Percentiles rank a stretch among this genome's conserved stretches.
These are phyloP conservation scores for Babesia caballi DNA, from an alignment of 169 alveolate genomes.

Conservation along the genomic window DNA sequence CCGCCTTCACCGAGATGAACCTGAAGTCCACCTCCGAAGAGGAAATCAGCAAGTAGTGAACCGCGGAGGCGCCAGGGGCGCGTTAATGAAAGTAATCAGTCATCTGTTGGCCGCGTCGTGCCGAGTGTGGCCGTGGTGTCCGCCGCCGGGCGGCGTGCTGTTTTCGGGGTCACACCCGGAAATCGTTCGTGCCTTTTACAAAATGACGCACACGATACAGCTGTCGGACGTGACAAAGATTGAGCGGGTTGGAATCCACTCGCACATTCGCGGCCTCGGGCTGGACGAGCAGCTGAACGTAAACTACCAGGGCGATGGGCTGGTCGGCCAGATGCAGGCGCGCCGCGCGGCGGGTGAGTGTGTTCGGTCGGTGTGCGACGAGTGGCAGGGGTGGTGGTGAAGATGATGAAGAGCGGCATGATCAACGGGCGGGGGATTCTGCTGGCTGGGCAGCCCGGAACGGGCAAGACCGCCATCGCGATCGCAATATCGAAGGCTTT, in stretches of 20 bases:
- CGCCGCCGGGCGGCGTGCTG: not conserved
- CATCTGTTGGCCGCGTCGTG: not conserved
- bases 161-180: not conserved
- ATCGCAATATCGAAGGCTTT: constrained; percentile 98
- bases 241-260: constrained; percentile 96
- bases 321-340: constrained; percentile 93
- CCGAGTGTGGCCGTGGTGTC: not conserved
- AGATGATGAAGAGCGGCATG: constrained; percentile 94
- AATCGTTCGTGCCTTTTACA: not conserved
- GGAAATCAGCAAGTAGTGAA: not conserved
- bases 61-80: not conserved
- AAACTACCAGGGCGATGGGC: constrained; percentile 90
- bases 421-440: constrained; percentile 98
- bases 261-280: constrained; percentile 98
- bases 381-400: constrained; percentile 83
- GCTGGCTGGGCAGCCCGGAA: constrained; percentile 99
- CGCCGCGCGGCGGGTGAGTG: constrained; percentile 91
- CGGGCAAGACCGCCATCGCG: constrained; percentile 99
- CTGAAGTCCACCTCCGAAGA: constrained; percentile 2
- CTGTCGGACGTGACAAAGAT: constrained; percentile 79
- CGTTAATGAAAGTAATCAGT: not conserved
- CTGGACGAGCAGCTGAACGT: constrained; percentile 94
- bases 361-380: not conserved
- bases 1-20: constrained; percentile 43
- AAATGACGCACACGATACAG: constrained; percentile 59